Evolutionary conservation across 2,329 filamentous ascomycete genomes (phyloP), one percentile per base, ranked within the genome.

Genomic region (Penicillium crustosum): DNA sequence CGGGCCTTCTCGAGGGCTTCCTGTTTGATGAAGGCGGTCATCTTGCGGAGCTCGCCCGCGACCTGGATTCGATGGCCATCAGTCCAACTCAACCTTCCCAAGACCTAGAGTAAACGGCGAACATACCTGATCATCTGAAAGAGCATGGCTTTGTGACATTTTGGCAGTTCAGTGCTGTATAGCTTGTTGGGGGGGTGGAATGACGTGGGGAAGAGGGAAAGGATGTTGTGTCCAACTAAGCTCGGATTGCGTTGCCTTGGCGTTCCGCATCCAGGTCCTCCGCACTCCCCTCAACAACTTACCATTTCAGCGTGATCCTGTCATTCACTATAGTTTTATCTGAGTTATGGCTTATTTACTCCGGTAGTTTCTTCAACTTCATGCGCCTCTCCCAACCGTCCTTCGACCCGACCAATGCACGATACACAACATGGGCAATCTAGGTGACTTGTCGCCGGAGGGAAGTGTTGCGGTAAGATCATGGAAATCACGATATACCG

Each of bases 1-100:
- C 90, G 90, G 70, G 92, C 92, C 81, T 99, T 99, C 77, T 99
- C 94, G 73, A 89, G 86, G 59, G 94, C 94, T 82, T 99, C 94
- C 81, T 97, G 94, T 78, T 92, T 91, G 87, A 99, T 99, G 86
- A 99, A 99, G 75, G 93, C 93, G 60, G 94, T 97, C 94, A 99
- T 99, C 86, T 99, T 99, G 84, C 91, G 93, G 80, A 99, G 90
- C 87, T 99, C 94, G 80, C 91, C 88, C 80, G 90, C 88, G 84
- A 99, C 94, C 92, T 97, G 58, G 33, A 44, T 57, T 57, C 62
- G 45, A 55, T 50, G 19, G 51, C 23, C 31, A 52, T 66, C 47
- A 65, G 65, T 59, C 49, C 47, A 38, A 55, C 44, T 36, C 31
- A 23, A 50, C 31, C 45, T 47, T 39, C 35, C 38, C 4, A n/a